These are phyloP conservation scores for Diaporthe nobilis DNA, from an alignment of 2,329 filamentous ascomycete genomes.

Conservation along the genomic window DNA sequence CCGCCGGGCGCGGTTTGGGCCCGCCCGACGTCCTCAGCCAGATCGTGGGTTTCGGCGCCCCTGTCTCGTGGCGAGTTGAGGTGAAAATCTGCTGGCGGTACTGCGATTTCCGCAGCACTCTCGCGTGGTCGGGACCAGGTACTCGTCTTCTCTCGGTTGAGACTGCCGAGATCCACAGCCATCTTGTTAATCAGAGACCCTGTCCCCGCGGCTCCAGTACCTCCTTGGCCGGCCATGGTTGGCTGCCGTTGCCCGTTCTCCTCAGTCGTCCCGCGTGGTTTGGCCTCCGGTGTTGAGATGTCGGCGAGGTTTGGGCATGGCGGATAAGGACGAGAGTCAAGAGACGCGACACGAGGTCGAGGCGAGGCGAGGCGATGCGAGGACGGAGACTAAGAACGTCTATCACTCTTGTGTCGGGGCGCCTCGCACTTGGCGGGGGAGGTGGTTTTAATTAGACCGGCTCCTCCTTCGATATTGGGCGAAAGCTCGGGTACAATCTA, in stretches of 20 bases:
- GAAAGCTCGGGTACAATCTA: neutral
- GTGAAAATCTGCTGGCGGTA: conserved; percentile 17
- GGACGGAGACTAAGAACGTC: conserved; percentile 15
- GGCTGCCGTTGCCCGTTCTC: conserved; percentile 29
- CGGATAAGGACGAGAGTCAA: neutral
- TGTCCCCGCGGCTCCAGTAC: conserved; percentile 1
- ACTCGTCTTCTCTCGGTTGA: conserved; percentile 38
- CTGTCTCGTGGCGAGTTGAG: conserved; percentile 26
- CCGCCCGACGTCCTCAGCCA: conserved; percentile 21
- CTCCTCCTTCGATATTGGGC: conserved; percentile 32
- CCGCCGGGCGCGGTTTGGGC: neutral
- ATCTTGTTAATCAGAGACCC: conserved; percentile 35
- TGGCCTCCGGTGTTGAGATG: conserved; percentile 4
- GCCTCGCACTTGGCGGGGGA: conserved; percentile 25
- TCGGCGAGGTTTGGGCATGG: conserved; percentile 25
- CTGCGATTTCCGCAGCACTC: conserved; percentile 31
- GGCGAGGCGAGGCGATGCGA: conserved; percentile 19
- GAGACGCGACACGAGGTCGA: neutral
- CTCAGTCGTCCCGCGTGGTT: conserved; percentile 30
- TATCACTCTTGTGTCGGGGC: conserved; percentile 17
- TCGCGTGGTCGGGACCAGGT: conserved; percentile 26
- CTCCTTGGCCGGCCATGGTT: conserved; percentile 33
- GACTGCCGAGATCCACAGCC: conserved; percentile 41
- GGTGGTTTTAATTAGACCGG: conserved; percentile 28
- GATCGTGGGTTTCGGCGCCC: conserved; percentile 31